Evolutionary conservation across 1,139 yeast species (phyloP), one percentile per base, ranked within the genome.

Genomic region (Lodderomyces pseudojiufengensis): DNA sequence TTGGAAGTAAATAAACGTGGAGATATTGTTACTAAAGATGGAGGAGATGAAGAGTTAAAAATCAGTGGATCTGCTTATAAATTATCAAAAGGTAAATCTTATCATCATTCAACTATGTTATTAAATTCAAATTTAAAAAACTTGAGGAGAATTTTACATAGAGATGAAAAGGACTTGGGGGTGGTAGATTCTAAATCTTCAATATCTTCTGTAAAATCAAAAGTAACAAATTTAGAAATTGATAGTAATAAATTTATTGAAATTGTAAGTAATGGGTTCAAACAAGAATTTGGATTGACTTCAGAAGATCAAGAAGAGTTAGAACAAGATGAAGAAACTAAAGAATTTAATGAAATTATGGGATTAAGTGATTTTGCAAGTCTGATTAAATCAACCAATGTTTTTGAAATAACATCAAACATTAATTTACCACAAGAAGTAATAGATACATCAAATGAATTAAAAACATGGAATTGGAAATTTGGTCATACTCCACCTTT

Each of bases 51-150:
- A 8, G 55, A 49, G 30, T 61, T 63, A 24, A 90, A 90, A 50
- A 77, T 90, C 4, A 83, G 95, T 49, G 97, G 97, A 0, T 84
- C 95, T 9, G 97, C 97, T 0, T 90, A 77, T 58, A 92, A 90
- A 53, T 70, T 94, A 13, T 80, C 95, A 9, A 75, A 76, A 35
- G 94, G 95, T 0, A 79, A 78, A 47, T 82, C 95, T 3, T 84
- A 90, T 47, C 98, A 94, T 55, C 99, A 94, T 60, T 98, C 97
- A 0, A 94, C 99, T 0, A 87, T 94, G 97, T 66, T 94, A 9
- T 63, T 94, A 13, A 64, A 75, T 38, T 80, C 95, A 40, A 66
- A 79, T 33, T 61, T 94, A 22, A 70, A 69, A 18, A 61, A 70
- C 1, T 64, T 92, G 42, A 66, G 79, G 2, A 65, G 76, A 20